Evolutionary conservation across 1,284 basidiomycete genomes (phyloP), one percentile per base, ranked within the genome.

Genomic region (Irpex sp.): DNA sequence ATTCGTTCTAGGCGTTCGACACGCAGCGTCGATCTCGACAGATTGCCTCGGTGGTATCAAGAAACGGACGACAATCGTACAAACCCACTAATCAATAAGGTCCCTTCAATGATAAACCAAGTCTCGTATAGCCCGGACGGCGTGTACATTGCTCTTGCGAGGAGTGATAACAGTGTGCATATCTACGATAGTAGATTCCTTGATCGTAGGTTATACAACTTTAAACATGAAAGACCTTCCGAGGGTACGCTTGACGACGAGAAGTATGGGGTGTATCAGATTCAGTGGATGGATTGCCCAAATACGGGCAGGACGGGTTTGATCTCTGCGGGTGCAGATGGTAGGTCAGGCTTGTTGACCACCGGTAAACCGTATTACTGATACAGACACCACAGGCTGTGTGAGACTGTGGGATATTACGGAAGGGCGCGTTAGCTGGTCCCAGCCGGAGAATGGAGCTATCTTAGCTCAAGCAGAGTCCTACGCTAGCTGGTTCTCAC

Each of bases 371-470:
- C 11, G 60, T 37, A 54, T 15, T 31, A 60, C 57, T 62, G 13
- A 34, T 60, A 60, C 66, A 40, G 19, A 49, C 9, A n/a, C 37
- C 61, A 47, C 68, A 89, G 88, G 89, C 8, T 88, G 85, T 68
- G 80, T 91, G 7, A 79, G 88, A 19, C 68, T 89, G 34, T 91
- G 89, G 89, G 82, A 89, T 68, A 80, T 85, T 9, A 37, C n/a
- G 6, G 54, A 13, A 37, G 54, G 54, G 17, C 54, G 54, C 19
- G 36, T 19, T 56, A 7, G 54, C 15, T 73, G 76, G 19, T 69
- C 74, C 34, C 76, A 83, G 5, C 11, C 40, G 40, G 40, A 47
- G 40, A 68, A 72, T 15, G 75, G 79, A 60, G 71, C 64, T 11
- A 70, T 84, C 5, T 67, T 91, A 13, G 85, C 81, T 2, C 77